Evolutionary conservation across 306 rosid species (phyloP).

Genomic region (Luffa acutangula): DNA sequence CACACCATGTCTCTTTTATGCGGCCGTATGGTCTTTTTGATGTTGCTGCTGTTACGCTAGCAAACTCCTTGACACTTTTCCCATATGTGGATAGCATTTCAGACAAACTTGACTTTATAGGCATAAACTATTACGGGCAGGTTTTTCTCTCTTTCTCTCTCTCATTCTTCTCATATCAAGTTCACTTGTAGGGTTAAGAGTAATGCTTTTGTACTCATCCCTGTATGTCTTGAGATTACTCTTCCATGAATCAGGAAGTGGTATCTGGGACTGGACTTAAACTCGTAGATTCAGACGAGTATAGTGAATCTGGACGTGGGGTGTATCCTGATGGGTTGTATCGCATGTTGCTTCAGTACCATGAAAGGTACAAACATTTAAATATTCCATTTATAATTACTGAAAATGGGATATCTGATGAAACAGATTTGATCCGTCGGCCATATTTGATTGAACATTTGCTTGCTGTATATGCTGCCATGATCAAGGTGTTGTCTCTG

Average conservation of each 20-base stretch:
- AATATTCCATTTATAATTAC: constrained; percentile 68
- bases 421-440: constrained; percentile 79
- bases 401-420: constrained; percentile 89
- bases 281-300: constrained; percentile 83
- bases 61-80: constrained; percentile 68
- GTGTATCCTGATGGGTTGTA: constrained; percentile 96
- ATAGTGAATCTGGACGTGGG: constrained; percentile 97
- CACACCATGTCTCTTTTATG: constrained; percentile 94
- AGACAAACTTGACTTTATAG: constrained; percentile 72
- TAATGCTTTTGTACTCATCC: constrained; percentile 2
- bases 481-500: constrained; percentile 46
- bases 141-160: constrained; percentile 21
- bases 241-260: constrained; percentile 49
- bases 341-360: constrained; percentile 80
- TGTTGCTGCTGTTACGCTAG: constrained; percentile 66
- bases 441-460: constrained; percentile 85
- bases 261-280: constrained; percentile 72
- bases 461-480: constrained; percentile 78
- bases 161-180: constrained; percentile 11
- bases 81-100: constrained; percentile 73
- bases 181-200: constrained; percentile 1
- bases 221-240: constrained; percentile 11
- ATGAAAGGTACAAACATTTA: constrained; percentile 84
- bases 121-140: constrained; percentile 96
- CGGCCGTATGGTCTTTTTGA: constrained; percentile 90